Base-by-base conservation (phyloP, 2,329 filamentous ascomycete species). In the Phoma sp. region DNA sequence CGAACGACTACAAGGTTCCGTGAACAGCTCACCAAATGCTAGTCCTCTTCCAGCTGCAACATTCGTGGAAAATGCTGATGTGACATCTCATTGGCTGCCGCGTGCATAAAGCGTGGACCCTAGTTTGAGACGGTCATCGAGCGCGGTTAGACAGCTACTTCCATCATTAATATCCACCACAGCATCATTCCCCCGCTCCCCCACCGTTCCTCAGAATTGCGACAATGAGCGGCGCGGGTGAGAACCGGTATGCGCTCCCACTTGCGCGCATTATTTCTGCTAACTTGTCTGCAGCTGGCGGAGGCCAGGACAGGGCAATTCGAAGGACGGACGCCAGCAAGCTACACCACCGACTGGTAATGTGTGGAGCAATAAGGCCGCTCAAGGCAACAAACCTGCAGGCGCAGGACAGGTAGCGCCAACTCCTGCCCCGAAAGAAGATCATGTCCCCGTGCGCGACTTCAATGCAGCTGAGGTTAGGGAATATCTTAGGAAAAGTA, bases 381-480 rank as follows among this genome's bases (percentile, higher is more conserved):
- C 36, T 7, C 52, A 55, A 18, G 41, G 35, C 45, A 74, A 73
- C 36, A 74, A 74, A 47, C 61, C 59, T 50, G 57, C 65, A 23
- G 62, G 60, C 13, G 38, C 61, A 36, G 58, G 60, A 25, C 53
- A 55, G 11, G 52, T 51, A 47, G 55, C 54, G 52, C 50, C 52
- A 56, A 62, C 40, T 49, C 49, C 50, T 40, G 54, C 52, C 41
- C 59, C 62, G 41, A 63, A 57, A 24, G 65, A 63, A 55, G 44
- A 58, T 35, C 68, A 75, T 53, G 63, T 69, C 29, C 71, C 73
- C 3, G 71, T 75, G 48, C 69, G 66, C 39, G 75, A 74, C 47
- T 80, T 79, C 70, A 80, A 80, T 63, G 69, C 73, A 5, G 68
- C 60, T 18, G 78, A 79, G 58, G 73, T 78, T 55, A 75, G 70